Base-by-base conservation (phyloP, 1,284 basidiomycete species). In the Somion occarium region DNA sequence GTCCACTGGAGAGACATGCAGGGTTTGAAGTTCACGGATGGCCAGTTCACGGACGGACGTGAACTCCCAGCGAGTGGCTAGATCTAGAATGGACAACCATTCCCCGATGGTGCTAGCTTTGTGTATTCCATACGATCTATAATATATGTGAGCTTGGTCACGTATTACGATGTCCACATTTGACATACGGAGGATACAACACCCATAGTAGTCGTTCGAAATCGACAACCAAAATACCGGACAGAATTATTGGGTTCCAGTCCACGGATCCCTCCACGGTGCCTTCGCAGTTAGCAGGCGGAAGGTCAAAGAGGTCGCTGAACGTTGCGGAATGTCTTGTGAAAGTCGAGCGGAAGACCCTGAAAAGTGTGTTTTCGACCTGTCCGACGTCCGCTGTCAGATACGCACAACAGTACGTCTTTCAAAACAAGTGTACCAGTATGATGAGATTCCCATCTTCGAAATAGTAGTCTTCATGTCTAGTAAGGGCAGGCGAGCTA, bases 61-160 rank as follows among this genome's bases (percentile, higher is more conserved):
- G 58, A 67, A 65, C 23, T 64, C 62, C 64, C 65, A 68, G 26
- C 63, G 56, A 3, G 64, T 62, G 12, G 70, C 61, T 41, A 72
- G 59, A 43, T 55, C 50, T 22, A 72, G 64, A 27, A 71, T 61
- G 18, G 70, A 69, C 2, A 56, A 61, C 70, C 71, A 72, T 49
- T 70, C 69, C 5, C 66, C 66, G 2, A 57, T 48, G 13, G 64
- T 66, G 22, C 51, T 42, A n/a, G 61, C 51, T 22, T 54, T 56
- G 53, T 51, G 51, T 3, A 46, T 37, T 23, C 56, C 58, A 49
- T 60, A 60, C 23, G 45, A 44, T n/a, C 63, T 64, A 56, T 18
- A 30, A 38, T 19, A 42, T 7, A 30, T 19, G 11, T 43, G 37
- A 27, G 4, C 5, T n/a, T 26, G 11, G 9, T 9, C 19, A 24